Conservation (phyloP, 2,329 filamentous ascomycete species). For the Colletotrichum navitas region DNA sequence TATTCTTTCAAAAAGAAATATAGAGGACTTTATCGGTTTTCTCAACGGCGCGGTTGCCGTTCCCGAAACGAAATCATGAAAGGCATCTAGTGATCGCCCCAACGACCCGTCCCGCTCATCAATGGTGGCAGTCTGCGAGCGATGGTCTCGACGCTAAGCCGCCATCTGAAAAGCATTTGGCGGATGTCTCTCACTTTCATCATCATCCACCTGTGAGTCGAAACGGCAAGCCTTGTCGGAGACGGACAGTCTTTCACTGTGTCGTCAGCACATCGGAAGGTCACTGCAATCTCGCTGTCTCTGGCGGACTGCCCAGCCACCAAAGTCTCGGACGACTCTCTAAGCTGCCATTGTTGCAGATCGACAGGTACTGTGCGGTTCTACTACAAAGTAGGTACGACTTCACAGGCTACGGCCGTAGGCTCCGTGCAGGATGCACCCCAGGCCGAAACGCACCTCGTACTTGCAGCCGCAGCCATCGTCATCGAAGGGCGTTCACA, state of each 20-base stretch:
- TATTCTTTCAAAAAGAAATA: not conserved
- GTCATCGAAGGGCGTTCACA: conserved; percentile 10
- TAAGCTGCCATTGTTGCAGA: not conserved
- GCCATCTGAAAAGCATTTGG: not conserved
- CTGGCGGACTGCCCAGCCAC: not conserved
- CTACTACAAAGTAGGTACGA: not conserved
- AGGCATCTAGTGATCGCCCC: not conserved
- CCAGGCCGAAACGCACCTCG: conserved; percentile 19
- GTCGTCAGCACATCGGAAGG: not conserved
- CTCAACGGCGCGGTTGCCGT: not conserved
- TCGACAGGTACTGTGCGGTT: not conserved
- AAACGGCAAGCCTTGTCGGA: not conserved
- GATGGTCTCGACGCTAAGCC: not conserved
- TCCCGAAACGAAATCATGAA: not conserved
- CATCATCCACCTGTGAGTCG: too few relatives aligned
- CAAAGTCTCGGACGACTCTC: not conserved
- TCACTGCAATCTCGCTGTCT: not conserved
- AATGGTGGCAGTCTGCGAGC: conserved; percentile 6
- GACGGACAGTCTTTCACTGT: not conserved
- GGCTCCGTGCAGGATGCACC: conserved; percentile 1
- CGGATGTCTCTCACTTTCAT: not conserved
- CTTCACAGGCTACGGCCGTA: conserved; percentile 20
- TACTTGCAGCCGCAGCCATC: conserved; percentile 36
- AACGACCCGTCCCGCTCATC: conserved; percentile 34
- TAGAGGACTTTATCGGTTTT: not conserved